Evolutionary conservation across 306 rosid genomes (phyloP).

Genomic region (Cicer pinnatifidum): DNA sequence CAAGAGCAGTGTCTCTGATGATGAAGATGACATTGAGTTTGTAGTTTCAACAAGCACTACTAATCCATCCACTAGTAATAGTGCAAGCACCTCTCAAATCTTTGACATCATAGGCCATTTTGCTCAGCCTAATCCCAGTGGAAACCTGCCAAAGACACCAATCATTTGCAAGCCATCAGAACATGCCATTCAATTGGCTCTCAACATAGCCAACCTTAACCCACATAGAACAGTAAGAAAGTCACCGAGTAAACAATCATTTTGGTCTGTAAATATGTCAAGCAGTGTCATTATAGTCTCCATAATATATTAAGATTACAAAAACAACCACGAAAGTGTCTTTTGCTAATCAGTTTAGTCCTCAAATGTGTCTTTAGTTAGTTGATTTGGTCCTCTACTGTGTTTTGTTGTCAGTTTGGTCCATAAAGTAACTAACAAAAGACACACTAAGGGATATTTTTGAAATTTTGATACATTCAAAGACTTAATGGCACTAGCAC

Average conservation of each 20-base stretch:
- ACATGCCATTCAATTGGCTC: constrained; percentile 68
- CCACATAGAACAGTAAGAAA: constrained; percentile 85
- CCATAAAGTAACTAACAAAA: too few species aligned
- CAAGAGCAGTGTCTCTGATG: constrained; percentile 58
- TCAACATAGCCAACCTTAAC: constrained; percentile 69
- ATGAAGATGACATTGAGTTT: constrained; percentile 71
- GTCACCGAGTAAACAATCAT: not conserved
- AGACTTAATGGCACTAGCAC: too few species aligned
- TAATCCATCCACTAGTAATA: constrained; percentile 25
- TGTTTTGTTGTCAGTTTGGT: too few species aligned
- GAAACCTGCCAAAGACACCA: constrained; percentile 73
- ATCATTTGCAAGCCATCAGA: constrained; percentile 84
- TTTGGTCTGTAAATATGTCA: too few species aligned
- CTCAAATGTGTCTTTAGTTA: too few species aligned
- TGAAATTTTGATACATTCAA: too few species aligned
- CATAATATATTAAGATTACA: too few species aligned
- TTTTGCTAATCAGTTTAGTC: too few species aligned
- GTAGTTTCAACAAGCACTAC: constrained; percentile 49
- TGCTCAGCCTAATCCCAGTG: constrained; percentile 55
- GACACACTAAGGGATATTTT: too few species aligned
- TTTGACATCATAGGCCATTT: constrained; percentile 78
- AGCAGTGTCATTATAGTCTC: too few species aligned
- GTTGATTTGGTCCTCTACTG: too few species aligned
- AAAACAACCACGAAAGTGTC: too few species aligned
- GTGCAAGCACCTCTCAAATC: constrained; percentile 44